phyloP scores from a whole-genome alignment of 805 yeast species.

The Pichia rugopelliculosa region DNA sequence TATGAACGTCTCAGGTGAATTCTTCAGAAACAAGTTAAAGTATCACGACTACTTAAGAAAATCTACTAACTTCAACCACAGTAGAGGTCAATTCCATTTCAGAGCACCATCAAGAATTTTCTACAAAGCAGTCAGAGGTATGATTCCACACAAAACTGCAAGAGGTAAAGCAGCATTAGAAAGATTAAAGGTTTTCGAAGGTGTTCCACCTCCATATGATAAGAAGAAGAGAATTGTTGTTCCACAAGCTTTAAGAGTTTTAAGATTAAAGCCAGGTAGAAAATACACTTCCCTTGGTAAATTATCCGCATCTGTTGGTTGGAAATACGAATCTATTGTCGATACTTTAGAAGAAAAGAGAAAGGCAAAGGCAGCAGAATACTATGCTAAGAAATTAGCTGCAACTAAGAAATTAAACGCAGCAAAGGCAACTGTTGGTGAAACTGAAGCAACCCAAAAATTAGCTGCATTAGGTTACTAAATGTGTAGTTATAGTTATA shows the following conservation, averaged over 20 bases:
- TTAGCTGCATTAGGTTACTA: conserved; percentile 98
- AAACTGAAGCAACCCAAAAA: conserved; percentile 84
- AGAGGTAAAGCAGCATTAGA: conserved; percentile 99
- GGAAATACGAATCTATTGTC: conserved; percentile 99
- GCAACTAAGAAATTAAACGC: conserved; percentile 84
- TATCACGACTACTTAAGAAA: conserved; percentile 99
- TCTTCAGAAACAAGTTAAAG: conserved; percentile 99
- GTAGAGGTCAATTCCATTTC: conserved; percentile 99
- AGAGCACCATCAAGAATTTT: conserved; percentile 99
- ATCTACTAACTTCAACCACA: conserved; percentile 98
- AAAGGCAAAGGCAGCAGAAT: conserved; percentile 97
- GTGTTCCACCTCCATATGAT: conserved; percentile 99
- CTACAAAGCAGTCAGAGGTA: conserved; percentile 99
- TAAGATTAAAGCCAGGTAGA: conserved; percentile 99
- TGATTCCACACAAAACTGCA: conserved; percentile 99
- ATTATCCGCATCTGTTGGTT: conserved; percentile 94
- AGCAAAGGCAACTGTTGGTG: conserved; percentile 83
- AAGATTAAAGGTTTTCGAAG: conserved; percentile 99
- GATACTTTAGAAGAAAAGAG: conserved; percentile 98
- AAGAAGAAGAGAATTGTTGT: conserved; percentile 99
- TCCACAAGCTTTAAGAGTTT: conserved; percentile 98
- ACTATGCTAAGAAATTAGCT: conserved; percentile 98
- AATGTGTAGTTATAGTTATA: conserved; percentile 23
- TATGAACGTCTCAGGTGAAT: conserved; percentile 98
- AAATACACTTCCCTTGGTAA: conserved; percentile 98